phyloP scores from a whole-genome alignment of 345 rosid genomes.

The Erodium maritimum region DNA sequence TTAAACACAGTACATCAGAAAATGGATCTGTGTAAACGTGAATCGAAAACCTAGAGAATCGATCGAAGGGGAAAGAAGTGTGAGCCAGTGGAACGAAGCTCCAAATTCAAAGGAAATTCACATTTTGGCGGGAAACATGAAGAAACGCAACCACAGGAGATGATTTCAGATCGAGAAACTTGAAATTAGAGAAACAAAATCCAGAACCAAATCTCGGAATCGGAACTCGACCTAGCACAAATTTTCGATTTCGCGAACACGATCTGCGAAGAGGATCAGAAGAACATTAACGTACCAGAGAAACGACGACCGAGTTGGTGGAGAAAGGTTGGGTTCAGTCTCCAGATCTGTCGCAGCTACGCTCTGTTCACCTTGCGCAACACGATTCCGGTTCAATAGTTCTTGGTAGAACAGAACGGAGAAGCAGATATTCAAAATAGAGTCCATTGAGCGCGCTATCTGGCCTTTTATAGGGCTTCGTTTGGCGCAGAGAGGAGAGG shows the following conservation, averaged over 20 bases:
- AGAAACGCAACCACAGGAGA: background rate
- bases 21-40: background rate
- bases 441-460: background rate
- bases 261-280: background rate
- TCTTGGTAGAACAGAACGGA: too few relatives aligned
- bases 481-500: too few relatives aligned
- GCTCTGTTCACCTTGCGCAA: background rate
- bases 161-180: background rate
- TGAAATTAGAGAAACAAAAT: background rate
- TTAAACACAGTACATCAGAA: too few relatives aligned
- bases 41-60: background rate
- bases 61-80: background rate
- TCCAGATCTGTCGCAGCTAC: background rate
- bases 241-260: background rate
- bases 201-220: background rate
- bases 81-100: background rate
- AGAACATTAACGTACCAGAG: background rate
- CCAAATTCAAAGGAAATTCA: background rate
- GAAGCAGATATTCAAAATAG: too few relatives aligned
- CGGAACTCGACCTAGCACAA: background rate
- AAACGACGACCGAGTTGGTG: background rate
- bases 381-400: background rate
- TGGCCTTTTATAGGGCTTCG: background rate
- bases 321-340: background rate
- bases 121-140: background rate